These are phyloP conservation scores for Claviceps cyperi DNA, from an alignment of 2,329 filamentous ascomycete species.

Conservation along the genomic window DNA sequence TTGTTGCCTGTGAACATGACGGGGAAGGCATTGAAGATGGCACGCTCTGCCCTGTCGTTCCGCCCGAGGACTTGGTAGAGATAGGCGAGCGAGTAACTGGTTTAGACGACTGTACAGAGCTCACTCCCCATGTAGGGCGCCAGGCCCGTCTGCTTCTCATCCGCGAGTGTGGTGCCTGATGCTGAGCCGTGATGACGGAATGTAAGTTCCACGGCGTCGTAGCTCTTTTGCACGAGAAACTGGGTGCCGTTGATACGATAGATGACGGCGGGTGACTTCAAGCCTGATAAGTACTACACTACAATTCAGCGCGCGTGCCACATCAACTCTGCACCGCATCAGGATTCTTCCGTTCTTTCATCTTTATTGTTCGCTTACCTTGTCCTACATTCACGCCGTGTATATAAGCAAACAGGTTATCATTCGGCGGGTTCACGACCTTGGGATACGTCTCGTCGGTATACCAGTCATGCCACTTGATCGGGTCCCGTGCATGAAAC, in stretches of 20 bases:
- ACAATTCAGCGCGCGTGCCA: neutral
- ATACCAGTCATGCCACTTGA: slow-evolving; percentile 17
- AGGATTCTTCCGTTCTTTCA: neutral
- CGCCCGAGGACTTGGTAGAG: slow-evolving; percentile 19
- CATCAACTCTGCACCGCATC: neutral
- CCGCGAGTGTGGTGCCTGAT: slow-evolving; percentile 27
- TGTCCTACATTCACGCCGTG: slow-evolving; percentile 31
- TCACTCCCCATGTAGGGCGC: slow-evolving; percentile 23
- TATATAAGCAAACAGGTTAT: slow-evolving; percentile 16
- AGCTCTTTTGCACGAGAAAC: slow-evolving; percentile 20
- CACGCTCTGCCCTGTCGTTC: slow-evolving; percentile 30
- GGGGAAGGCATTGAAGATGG: slow-evolving; percentile 41
- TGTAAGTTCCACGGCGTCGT: slow-evolving; percentile 22
- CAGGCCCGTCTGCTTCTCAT: slow-evolving; percentile 24
- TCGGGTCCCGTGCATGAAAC: slow-evolving; percentile 18
- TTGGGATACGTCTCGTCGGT: slow-evolving; percentile 11
- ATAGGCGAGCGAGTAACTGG: slow-evolving; percentile 18
- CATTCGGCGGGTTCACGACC: slow-evolving; percentile 8
- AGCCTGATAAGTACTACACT: slow-evolving; percentile 11
- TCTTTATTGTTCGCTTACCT: slow-evolving; percentile 16
- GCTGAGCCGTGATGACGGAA: slow-evolving; percentile 24
- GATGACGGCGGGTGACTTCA: slow-evolving; percentile 25
- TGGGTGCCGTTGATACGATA: slow-evolving; percentile 25
- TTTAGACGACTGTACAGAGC: slow-evolving; percentile 21
- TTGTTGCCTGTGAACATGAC: slow-evolving; percentile 33